Conservation (phyloP, 495 filamentous ascomycete genomes). For the Tuber aestivum region DNA sequence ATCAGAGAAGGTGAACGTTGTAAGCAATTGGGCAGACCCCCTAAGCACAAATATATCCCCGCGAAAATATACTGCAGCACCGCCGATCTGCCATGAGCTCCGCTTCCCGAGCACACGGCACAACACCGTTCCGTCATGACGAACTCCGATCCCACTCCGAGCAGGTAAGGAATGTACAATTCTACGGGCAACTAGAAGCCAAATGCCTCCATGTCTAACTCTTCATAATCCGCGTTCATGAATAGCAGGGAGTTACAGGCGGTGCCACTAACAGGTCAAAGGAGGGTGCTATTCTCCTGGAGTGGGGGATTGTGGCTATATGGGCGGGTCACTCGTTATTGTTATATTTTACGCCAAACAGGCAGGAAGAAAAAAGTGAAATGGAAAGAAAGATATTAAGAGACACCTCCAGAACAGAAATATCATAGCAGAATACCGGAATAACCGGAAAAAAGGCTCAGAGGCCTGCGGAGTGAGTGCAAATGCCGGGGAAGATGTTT, state of each 20-base stretch:
- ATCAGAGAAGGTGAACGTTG: too few relatives aligned
- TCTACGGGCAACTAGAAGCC: background rate
- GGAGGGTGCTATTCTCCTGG: background rate
- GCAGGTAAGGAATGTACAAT: background rate
- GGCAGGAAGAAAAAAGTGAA: background rate
- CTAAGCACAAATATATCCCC: too few relatives aligned
- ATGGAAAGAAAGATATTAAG: background rate
- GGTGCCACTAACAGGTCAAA: background rate
- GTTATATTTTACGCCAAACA: background rate
- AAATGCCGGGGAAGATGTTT: background rate
- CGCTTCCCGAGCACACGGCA: too few relatives aligned
- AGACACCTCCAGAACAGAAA: background rate
- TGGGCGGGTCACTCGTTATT: background rate
- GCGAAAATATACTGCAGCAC: too few relatives aligned
- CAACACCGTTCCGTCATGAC: too few relatives aligned
- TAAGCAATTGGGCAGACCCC: too few relatives aligned
- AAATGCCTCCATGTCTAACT: background rate
- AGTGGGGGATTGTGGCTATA: background rate
- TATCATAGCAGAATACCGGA: background rate
- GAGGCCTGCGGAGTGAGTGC: background rate
- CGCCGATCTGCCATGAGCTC: too few relatives aligned
- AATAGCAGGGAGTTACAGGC: too few relatives aligned
- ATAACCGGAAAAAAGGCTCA: background rate
- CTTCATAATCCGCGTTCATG: background rate
- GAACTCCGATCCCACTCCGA: background rate